Evolutionary conservation across 129 eudicot genomes (phyloP).

Genomic region (Erigeron canadensis): DNA sequence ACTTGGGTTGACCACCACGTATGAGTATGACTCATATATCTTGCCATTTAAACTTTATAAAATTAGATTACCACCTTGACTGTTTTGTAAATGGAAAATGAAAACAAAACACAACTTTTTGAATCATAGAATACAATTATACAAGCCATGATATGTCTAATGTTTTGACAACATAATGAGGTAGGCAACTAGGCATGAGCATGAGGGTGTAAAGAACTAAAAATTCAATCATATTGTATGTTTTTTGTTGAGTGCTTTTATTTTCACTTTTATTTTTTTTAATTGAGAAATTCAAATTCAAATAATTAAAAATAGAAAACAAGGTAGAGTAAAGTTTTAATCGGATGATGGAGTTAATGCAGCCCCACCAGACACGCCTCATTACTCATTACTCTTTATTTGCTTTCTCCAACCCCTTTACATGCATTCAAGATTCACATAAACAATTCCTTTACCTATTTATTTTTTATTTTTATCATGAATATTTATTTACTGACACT

Average conservation of each 20-base stretch:
- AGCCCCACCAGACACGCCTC: constrained; percentile 44
- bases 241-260: constrained; percentile 14
- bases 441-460: not conserved
- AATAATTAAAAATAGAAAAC: constrained; percentile 6
- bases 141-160: constrained; percentile 31
- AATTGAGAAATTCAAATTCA: not conserved
- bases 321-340: constrained; percentile 34
- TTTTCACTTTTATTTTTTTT: not conserved
- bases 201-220: constrained; percentile 27
- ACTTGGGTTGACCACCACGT: too few species aligned
- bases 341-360: constrained; percentile 33
- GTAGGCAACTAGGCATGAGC: constrained; percentile 32
- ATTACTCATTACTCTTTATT: constrained; percentile 33
- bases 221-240: constrained; percentile 21
- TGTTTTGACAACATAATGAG: constrained; percentile 37
- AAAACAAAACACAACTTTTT: constrained; percentile 18
- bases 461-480: not conserved
- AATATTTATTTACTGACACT: not conserved
- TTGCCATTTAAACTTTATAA: too few species aligned
- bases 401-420: constrained; percentile 28
- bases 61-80: too few species aligned
- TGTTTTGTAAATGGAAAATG: not conserved
- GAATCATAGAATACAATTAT: constrained; percentile 12
- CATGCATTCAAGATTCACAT: constrained; percentile 22
- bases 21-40: too few species aligned